These are phyloP conservation scores for Spergularia azorica DNA, from an alignment of 179 eudicot genomes.

Conservation along the genomic window DNA sequence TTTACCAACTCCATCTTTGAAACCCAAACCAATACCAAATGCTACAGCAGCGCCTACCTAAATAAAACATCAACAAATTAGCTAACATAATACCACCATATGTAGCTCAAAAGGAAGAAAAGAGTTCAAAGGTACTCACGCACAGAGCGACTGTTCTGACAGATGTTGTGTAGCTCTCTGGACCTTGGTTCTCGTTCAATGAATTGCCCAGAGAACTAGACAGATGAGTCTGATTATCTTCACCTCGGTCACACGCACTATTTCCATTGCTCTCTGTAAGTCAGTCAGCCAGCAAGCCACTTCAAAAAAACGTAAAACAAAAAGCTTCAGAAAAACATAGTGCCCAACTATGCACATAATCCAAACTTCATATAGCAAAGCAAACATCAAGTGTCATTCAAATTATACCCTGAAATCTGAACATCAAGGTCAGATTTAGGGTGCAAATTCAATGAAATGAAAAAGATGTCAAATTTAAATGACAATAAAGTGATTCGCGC, in stretches of 20 bases:
- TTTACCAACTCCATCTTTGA: constrained; percentile 79
- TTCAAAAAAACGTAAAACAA: constrained; percentile 2
- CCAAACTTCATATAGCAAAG: background rate
- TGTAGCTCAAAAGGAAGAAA: background rate
- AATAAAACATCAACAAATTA: constrained; percentile 35
- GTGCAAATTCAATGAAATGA: background rate
- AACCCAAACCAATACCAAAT: constrained; percentile 89
- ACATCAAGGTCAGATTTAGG: background rate
- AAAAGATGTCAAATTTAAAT: background rate
- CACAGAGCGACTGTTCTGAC: constrained; percentile 76
- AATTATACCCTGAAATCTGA: background rate
- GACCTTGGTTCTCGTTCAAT: constrained; percentile 30
- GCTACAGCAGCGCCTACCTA: constrained; percentile 86
- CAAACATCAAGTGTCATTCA: background rate
- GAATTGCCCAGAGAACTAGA: constrained; percentile 33
- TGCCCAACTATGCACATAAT: background rate
- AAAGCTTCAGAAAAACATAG: background rate
- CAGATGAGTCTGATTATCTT: constrained; percentile 30
- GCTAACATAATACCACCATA: constrained; percentile 26
- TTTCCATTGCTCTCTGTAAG: constrained; percentile 44
- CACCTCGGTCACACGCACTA: constrained; percentile 36
- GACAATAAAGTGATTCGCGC: too few species aligned
- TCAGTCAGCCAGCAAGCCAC: constrained; percentile 28
- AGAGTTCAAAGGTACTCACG: constrained; percentile 43
- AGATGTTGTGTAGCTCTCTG: constrained; percentile 46